Conservation (phyloP, 345 rosid species). For the Salix brachista region DNA sequence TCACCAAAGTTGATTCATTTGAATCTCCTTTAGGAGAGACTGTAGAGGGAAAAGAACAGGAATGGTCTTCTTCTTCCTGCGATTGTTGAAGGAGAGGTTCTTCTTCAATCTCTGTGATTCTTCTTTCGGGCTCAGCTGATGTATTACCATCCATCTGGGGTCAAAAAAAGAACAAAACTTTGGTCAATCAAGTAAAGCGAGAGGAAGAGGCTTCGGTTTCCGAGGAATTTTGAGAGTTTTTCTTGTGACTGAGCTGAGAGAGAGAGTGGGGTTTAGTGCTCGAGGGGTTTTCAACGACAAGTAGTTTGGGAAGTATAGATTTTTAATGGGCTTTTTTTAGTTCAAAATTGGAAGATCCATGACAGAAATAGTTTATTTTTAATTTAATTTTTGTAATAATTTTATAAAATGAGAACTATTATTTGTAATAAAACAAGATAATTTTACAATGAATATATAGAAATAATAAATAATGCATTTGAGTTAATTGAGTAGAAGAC, state of each 20-base stretch:
- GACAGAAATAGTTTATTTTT: too few species aligned
- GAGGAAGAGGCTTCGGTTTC: neutral
- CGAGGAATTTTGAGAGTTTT: neutral
- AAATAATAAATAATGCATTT: too few species aligned
- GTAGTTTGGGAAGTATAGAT: neutral
- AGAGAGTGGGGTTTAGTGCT: neutral
- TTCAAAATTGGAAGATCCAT: too few species aligned
- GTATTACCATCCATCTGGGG: neutral
- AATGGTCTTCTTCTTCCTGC: neutral
- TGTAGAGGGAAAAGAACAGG: conserved; percentile 1
- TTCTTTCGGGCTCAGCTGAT: conserved; percentile 12
- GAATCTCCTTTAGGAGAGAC: conserved; percentile 1
- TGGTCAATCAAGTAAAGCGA: neutral
- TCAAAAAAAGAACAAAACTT: neutral
- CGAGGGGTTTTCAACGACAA: too few species aligned
- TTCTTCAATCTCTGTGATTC: conserved; percentile 15
- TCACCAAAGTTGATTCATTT: conserved; percentile 9
- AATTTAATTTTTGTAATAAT: too few species aligned
- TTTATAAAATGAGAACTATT: too few species aligned
- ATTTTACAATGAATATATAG: too few species aligned
- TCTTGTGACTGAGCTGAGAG: neutral
- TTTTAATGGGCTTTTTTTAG: neutral
- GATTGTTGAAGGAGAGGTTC: neutral
- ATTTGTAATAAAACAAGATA: too few species aligned
- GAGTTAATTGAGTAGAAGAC: conserved; percentile 25